Conservation (phyloP, 441 rosid genomes). For the Manihot esculenta region DNA sequence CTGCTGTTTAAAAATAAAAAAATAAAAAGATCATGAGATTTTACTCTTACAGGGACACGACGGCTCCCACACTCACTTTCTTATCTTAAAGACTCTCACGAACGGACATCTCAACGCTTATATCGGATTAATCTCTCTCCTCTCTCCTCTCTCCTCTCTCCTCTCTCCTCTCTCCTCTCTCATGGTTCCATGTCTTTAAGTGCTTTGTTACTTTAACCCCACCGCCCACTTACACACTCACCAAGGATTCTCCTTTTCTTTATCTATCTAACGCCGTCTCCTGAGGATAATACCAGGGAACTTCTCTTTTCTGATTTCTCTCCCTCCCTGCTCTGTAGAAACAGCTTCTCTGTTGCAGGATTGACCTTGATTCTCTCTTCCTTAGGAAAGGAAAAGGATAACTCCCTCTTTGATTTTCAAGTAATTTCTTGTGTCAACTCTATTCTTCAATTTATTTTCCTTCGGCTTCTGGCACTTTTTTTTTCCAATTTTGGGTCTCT, state of each 20-base stretch:
- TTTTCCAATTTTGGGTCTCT: conserved; percentile 4
- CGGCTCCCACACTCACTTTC: too few relatives aligned
- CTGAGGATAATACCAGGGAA: background rate
- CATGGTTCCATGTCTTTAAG: conserved; percentile 5
- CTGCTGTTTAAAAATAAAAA: too few relatives aligned
- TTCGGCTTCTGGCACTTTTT: background rate
- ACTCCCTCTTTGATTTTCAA: too few relatives aligned
- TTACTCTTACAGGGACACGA: too few relatives aligned
- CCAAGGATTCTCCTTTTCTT: background rate
- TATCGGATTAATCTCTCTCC: background rate
- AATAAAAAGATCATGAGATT: too few relatives aligned
- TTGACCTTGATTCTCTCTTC: conserved; percentile 20
- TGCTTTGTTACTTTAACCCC: conserved; percentile 10
- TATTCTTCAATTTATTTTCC: background rate
- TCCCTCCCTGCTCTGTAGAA: too few relatives aligned
- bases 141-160: background rate
- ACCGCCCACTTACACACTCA: conserved; percentile 2
- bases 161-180: too few relatives aligned
- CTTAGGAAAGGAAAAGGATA: background rate
- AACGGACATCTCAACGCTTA: background rate
- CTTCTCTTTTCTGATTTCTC: background rate
- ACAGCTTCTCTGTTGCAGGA: background rate
- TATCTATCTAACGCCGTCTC: background rate
- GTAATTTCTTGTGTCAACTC: too few relatives aligned
- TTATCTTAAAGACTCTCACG: too few relatives aligned